Evolutionary conservation across 2,329 filamentous ascomycete genomes (phyloP).

Genomic region (Cercospora zeina): DNA sequence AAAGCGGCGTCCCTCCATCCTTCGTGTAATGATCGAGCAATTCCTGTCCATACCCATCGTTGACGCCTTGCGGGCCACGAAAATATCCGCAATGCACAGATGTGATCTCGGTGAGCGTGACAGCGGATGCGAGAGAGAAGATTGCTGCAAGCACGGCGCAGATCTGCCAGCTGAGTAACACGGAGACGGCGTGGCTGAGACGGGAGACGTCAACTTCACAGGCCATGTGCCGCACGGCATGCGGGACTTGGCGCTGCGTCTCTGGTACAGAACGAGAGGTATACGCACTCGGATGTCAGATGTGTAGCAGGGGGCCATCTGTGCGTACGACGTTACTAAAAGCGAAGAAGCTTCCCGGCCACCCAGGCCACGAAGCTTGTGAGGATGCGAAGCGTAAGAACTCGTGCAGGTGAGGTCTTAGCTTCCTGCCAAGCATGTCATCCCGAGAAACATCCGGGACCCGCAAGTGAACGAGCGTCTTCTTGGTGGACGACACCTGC

Average conservation of each 20-base stretch:
- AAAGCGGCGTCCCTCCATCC: constrained; percentile 44
- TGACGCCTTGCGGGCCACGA: constrained; percentile 41
- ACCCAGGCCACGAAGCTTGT: neutral
- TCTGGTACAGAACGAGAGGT: neutral
- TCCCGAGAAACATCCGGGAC: neutral
- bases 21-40: constrained; percentile 39
- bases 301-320: neutral
- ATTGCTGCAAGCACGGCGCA: constrained; percentile 53
- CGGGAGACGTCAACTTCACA: neutral
- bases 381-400: neutral
- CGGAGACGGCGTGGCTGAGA: constrained; percentile 27
- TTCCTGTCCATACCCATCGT: constrained; percentile 33
- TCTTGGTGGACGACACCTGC: neutral
- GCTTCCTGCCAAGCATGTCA: neutral
- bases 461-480: neutral
- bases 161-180: constrained; percentile 57
- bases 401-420: neutral
- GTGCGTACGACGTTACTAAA: neutral
- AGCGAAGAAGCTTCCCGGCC: neutral
- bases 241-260: neutral
- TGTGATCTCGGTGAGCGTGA: constrained; percentile 55
- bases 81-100: constrained; percentile 51
- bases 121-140: constrained; percentile 51
- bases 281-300: neutral
- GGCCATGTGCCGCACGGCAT: neutral